Base-by-base conservation (phyloP, 1,284 basidiomycete genomes). In the Marasmius tenuissimus region DNA sequence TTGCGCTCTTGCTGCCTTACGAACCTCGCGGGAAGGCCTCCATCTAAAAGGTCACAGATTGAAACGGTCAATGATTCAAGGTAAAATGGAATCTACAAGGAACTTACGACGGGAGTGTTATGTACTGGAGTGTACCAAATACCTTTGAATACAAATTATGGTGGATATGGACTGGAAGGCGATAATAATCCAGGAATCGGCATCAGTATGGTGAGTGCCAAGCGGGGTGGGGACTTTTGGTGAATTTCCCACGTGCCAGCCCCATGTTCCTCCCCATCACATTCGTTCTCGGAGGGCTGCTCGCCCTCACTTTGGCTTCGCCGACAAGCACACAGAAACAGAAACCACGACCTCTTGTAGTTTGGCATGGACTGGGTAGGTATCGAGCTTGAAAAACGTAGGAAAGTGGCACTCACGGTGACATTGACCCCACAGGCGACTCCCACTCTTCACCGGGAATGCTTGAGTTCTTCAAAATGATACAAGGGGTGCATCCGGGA, bases 311-410 rank as follows among this genome's bases (percentile, higher is more conserved):
- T 49, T 47, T 62, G 56, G 66, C 68, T 12, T 57, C 61, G 8
- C 56, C 62, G 5, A 16, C 16, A 10, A 47, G 20, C 16, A 47
- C 22, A 39, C 52, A 8, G 55, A 53, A 2, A 27, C 27, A 27
- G 27, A 47, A 63, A 3, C 72, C 72, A 34, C 82, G 91, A 38
- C 92, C 94, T 1, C 80, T 98, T 45, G 96, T 97, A 39, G 79
- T 98, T 62, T 98, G 96, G 97, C 97, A 99, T 76, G 97, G 97
- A 6, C 81, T 63, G 33, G 52, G 52, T 98, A 49, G 96, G 92
- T 78, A 45, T 11, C 72, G 71, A 34, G 35, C 16, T 47, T 37
- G 42, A 48, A 58, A 39, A 34, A 22, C 50, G 38, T 37, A 20
- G 35, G 12, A 22, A 45, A 59, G 18, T 38, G 39, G 33, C n/a